Conservation (phyloP, 164 flowering plant species). For the Magnolia sinica region DNA sequence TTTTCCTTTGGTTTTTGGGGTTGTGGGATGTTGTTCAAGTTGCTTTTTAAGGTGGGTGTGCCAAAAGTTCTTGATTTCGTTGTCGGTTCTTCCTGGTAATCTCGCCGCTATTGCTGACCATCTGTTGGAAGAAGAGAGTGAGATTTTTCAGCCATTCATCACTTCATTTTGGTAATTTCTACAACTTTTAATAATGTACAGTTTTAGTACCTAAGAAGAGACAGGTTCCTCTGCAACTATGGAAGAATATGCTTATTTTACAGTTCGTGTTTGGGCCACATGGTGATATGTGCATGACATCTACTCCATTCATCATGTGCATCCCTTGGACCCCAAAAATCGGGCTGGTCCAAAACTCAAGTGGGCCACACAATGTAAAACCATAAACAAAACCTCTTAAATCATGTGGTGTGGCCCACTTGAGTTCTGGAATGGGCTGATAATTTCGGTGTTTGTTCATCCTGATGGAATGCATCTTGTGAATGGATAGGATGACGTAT, state of each 20-base stretch:
- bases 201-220: neutral
- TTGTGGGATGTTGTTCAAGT: constrained; percentile 12
- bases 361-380: no score
- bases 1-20: neutral
- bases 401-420: no score
- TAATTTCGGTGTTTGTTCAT: no score
- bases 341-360: no score
- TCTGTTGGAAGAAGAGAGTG: constrained; percentile 4
- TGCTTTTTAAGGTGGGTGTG: constrained; percentile 53
- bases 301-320: neutral
- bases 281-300: no score
- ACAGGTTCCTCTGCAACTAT: neutral
- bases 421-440: no score
- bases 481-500: no score
- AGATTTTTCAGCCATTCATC: neutral
- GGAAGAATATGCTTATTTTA: neutral
- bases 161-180: neutral
- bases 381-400: no score
- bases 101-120: constrained; percentile 61
- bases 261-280: neutral
- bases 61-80: constrained; percentile 61
- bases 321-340: neutral
- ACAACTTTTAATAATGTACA: neutral
- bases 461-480: no score
- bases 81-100: constrained; percentile 59